Conservation (phyloP, 495 filamentous ascomycete species). For the Penicillium pulvis region DNA sequence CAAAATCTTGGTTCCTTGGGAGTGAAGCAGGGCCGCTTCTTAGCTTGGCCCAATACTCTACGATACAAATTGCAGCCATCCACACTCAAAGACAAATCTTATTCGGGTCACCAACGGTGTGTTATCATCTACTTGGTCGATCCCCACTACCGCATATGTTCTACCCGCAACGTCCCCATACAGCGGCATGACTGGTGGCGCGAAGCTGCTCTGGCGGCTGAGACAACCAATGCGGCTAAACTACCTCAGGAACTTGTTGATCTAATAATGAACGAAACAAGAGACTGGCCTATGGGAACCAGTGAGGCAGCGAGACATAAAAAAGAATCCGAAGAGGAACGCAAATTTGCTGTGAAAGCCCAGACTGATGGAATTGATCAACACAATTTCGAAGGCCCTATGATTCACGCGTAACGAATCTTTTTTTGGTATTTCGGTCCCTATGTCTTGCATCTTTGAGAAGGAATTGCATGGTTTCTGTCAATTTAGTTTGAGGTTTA, state of each 20-base stretch:
- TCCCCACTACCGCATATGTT: constrained; percentile 20
- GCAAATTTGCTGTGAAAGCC: not conserved
- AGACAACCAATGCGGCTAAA: not conserved
- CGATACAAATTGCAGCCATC: constrained; percentile 11
- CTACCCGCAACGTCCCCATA: constrained; percentile 17
- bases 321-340: not conserved
- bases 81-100: constrained; percentile 2
- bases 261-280: not conserved
- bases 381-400: not conserved
- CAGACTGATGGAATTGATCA: not conserved
- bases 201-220: not conserved
- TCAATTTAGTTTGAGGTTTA: too few relatives aligned
- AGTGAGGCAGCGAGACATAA: not conserved
- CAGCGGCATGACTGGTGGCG: constrained; percentile 22
- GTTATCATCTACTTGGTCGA: constrained; percentile 10
- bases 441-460: too few relatives aligned
- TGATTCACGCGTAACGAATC: too few relatives aligned
- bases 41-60: constrained; percentile 13
- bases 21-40: constrained; percentile 7
- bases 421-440: too few relatives aligned
- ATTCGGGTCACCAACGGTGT: constrained; percentile 2
- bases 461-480: too few relatives aligned
- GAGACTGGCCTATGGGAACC: not conserved
- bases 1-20: constrained; percentile 8
- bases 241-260: not conserved